Evolutionary conservation across 1,284 basidiomycete species (phyloP).

Genomic region (Thecaphora frezii): DNA sequence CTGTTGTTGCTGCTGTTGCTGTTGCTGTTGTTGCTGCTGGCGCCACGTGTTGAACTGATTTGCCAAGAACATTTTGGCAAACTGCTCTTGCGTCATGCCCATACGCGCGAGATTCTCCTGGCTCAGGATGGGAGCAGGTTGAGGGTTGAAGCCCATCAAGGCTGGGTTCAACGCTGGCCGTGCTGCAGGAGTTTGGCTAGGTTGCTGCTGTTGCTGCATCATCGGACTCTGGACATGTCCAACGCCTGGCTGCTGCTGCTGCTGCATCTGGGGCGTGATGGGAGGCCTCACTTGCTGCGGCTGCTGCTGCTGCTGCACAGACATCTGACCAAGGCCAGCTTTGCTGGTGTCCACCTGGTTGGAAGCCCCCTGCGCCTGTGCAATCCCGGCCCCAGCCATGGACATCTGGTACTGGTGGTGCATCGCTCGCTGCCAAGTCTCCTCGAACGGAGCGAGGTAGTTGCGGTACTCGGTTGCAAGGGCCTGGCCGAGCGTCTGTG

Average conservation of each 20-base stretch:
- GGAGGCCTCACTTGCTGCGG: too few species aligned
- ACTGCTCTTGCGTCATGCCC: conserved; percentile 39
- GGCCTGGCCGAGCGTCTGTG: conserved; percentile 30
- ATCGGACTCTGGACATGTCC: conserved; percentile 9
- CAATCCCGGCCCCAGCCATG: conserved; percentile 28
- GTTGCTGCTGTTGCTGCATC: conserved; percentile 28
- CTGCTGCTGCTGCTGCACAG: conserved; percentile 5
- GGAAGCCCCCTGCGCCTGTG: conserved; percentile 11
- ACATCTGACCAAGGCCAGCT: too few species aligned
- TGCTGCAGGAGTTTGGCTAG: conserved; percentile 9
- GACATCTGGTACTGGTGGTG: conserved; percentile 49
- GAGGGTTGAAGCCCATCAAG: conserved; percentile 33
- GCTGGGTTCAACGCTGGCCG: conserved; percentile 13
- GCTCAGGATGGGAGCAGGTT: conserved; percentile 31
- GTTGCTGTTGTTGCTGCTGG: conserved; percentile 23
- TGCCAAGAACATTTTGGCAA: conserved; percentile 33
- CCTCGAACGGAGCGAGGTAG: conserved; percentile 50
- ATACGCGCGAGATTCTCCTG: conserved; percentile 37
- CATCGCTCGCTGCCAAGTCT: conserved; percentile 53
- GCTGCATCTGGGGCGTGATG: too few species aligned
- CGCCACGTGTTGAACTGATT: conserved; percentile 34
- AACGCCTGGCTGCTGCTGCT: conserved; percentile 14
- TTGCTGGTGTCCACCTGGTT: conserved; percentile 1
- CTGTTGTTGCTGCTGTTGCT: conserved; percentile 18
- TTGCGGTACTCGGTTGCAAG: conserved; percentile 43